Evolutionary conservation across 257 asterid genomes (phyloP).

Genomic region (Nyctanthes arbortristis): DNA sequence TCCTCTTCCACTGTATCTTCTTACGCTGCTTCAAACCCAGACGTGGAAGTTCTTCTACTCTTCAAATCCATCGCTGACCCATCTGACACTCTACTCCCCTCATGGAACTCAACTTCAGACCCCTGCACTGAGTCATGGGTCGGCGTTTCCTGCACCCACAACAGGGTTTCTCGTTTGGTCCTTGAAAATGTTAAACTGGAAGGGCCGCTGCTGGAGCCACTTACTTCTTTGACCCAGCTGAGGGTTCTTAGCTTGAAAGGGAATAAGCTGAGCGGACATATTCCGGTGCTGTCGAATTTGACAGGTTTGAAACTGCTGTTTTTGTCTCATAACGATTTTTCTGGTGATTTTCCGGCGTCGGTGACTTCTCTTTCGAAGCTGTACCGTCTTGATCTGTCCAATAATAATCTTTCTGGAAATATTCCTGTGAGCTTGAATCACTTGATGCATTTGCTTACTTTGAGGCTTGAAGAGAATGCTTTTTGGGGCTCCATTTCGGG

Average conservation of each 20-base stretch:
- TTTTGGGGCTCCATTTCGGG: conserved; percentile 58
- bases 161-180: conserved; percentile 67
- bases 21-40: conserved; percentile 59
- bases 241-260: conserved; percentile 67
- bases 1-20: conserved; percentile 22
- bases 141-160: conserved; percentile 63
- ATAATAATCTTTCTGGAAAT: conserved; percentile 59
- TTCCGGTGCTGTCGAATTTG: conserved; percentile 71
- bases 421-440: conserved; percentile 42
- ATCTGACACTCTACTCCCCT: conserved; percentile 35
- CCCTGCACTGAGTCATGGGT: conserved; percentile 63
- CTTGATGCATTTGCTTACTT: conserved; percentile 59
- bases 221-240: conserved; percentile 54
- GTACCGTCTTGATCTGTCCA: conserved; percentile 80
- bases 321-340: conserved; percentile 57
- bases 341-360: conserved; percentile 58
- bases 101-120: conserved; percentile 58
- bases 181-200: conserved; percentile 49
- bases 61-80: conserved; percentile 69
- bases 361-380: conserved; percentile 45
- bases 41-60: conserved; percentile 46
- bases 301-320: conserved; percentile 56
- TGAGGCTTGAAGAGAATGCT: conserved; percentile 60
- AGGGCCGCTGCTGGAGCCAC: conserved; percentile 1
- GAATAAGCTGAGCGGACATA: conserved; percentile 55